Evolutionary conservation across 2,329 filamentous ascomycete species (phyloP).

Genomic region (Passalora sequoiae): DNA sequence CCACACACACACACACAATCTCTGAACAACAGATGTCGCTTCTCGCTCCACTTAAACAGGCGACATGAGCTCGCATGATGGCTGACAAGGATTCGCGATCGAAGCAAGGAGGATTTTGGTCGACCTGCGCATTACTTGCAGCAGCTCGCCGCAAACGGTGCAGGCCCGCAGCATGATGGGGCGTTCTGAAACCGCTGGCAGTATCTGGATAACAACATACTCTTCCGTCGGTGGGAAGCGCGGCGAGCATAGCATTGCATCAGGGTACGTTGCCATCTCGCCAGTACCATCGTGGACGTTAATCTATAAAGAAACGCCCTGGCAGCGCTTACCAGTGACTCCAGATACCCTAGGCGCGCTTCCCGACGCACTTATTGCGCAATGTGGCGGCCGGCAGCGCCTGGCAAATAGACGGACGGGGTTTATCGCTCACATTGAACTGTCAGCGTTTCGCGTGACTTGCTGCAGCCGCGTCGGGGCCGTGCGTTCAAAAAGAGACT

Average conservation of each 20-base stretch:
- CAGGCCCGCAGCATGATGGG: slow-evolving; percentile 8
- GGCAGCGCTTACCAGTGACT: slow-evolving; percentile 12
- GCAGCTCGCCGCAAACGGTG: slow-evolving; percentile 13
- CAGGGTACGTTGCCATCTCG: too few relatives aligned
- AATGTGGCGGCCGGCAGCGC: slow-evolving; percentile 24
- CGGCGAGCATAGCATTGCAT: slow-evolving; percentile 7
- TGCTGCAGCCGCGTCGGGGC: slow-evolving; percentile 21
- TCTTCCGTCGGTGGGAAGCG: slow-evolving; percentile 14
- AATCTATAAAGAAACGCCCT: slow-evolving; percentile 9
- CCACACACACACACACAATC: background rate
- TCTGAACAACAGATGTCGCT: slow-evolving; percentile 11
- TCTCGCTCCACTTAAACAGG: background rate
- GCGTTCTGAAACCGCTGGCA: slow-evolving; percentile 17
- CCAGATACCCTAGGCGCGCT: slow-evolving; percentile 14
- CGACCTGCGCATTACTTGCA: slow-evolving; percentile 18
- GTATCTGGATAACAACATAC: slow-evolving; percentile 7
- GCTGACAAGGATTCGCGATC: slow-evolving; percentile 26
- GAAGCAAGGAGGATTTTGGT: slow-evolving; percentile 24
- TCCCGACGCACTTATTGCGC: slow-evolving; percentile 27
- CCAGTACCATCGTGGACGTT: background rate
- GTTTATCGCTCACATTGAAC: slow-evolving; percentile 16
- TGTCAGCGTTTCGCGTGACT: slow-evolving; percentile 32
- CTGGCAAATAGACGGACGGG: slow-evolving; percentile 13
- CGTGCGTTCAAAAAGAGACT: slow-evolving; percentile 15
- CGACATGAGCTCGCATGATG: slow-evolving; percentile 21